Evolutionary conservation across 2,329 filamentous ascomycete species (phyloP).

Genomic region (Xylaria sp.): DNA sequence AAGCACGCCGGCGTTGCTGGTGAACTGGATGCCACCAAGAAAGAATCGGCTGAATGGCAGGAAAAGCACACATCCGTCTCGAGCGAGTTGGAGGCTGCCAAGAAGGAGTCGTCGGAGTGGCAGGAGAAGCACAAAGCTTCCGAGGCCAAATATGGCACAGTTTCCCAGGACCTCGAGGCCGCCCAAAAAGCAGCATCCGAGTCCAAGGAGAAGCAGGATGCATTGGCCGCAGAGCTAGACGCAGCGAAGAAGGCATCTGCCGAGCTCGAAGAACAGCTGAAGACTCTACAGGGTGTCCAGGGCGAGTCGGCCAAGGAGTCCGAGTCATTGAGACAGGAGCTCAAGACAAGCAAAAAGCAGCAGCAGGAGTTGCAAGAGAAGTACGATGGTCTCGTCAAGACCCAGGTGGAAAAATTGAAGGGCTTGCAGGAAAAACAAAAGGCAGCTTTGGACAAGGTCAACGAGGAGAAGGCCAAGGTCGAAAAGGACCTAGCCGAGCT

Average conservation of each 20-base stretch:
- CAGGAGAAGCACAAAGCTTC: constrained; percentile 33
- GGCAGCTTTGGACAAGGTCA: constrained; percentile 28
- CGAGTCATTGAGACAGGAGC: constrained; percentile 39
- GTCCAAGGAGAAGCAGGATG: constrained; percentile 32
- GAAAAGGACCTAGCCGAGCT: constrained; percentile 39
- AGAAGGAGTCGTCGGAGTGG: constrained; percentile 35
- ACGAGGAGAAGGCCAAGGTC: constrained; percentile 32
- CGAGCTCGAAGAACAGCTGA: constrained; percentile 33
- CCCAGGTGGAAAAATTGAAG: constrained; percentile 34
- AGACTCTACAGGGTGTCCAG: constrained; percentile 28
- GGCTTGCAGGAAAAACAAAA: constrained; percentile 29
- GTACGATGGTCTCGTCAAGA: constrained; percentile 29
- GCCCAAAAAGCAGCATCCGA: constrained; percentile 40
- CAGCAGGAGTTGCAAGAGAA: constrained; percentile 29
- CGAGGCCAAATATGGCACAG: constrained; percentile 28
- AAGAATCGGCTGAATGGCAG: constrained; percentile 37
- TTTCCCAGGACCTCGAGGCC: constrained; percentile 37
- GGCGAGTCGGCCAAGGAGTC: constrained; percentile 36
- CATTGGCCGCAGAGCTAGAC: constrained; percentile 31
- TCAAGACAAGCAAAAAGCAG: constrained; percentile 40
- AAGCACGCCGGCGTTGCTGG: constrained; percentile 30
- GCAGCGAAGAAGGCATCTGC: constrained; percentile 34
- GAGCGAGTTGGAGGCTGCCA: constrained; percentile 34
- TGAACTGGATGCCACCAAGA: constrained; percentile 41
- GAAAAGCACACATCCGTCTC: constrained; percentile 30